phyloP scores from a whole-genome alignment of 352 stramenopile species.

The Phytopythium mirpurense region DNA sequence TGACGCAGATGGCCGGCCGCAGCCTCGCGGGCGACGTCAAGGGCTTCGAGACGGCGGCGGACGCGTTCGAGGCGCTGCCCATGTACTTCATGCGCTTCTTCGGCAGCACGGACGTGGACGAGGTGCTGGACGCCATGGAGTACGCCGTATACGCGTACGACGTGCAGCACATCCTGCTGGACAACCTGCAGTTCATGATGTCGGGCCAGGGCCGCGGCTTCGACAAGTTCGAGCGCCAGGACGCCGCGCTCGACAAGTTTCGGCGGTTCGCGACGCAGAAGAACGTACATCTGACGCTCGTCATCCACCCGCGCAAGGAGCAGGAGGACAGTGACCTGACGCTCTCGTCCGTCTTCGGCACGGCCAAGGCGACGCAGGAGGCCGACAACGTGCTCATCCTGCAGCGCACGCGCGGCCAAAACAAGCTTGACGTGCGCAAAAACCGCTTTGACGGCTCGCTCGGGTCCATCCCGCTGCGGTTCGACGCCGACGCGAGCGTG shows the following conservation, averaged over 20 bases:
- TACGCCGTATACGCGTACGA: conserved; percentile 98
- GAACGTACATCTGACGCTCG: conserved; percentile 98
- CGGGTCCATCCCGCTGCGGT: conserved; percentile 83
- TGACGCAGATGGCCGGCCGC: conserved; percentile 91
- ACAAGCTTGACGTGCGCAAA: conserved; percentile 96
- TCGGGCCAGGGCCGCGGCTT: conserved; percentile 77
- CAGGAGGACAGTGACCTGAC: conserved; percentile 90
- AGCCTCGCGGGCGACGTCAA: conserved; percentile 66
- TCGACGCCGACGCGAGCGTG: conserved; percentile 64
- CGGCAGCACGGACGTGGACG: conserved; percentile 91
- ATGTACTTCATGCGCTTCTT: conserved; percentile 99
- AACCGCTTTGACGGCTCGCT: conserved; percentile 93
- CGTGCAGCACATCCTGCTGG: conserved; percentile 97
- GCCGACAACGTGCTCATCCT: conserved; percentile 99
- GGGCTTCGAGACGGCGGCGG: conserved; percentile 71
- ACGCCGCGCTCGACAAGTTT: conserved; percentile 95
- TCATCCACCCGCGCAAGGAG: conserved; percentile 99
- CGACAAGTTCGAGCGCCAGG: conserved; percentile 89
- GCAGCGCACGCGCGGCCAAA: conserved; percentile 85
- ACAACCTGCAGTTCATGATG: conserved; percentile 99
- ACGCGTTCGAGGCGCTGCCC: conserved; percentile 93
- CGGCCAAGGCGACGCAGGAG: conserved; percentile 99
- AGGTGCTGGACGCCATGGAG: conserved; percentile 98
- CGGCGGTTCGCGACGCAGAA: conserved; percentile 95
- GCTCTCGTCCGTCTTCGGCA: conserved; percentile 97